Conservation (phyloP, 2,329 filamentous ascomycete genomes). For the Scytalidium sp. region DNA sequence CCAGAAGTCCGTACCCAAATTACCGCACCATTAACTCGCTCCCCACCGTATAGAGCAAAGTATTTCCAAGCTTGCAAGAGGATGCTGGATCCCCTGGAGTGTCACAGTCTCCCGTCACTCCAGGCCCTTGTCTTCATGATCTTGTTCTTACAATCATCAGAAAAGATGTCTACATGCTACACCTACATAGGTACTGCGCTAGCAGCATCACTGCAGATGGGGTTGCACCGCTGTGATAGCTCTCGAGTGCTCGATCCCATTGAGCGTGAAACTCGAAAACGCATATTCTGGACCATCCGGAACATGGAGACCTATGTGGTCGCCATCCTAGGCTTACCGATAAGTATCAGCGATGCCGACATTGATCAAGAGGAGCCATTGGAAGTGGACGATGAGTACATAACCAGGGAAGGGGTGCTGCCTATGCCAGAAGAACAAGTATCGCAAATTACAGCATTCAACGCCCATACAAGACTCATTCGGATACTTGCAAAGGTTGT, state of each 20-base stretch:
- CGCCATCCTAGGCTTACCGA: slow-evolving; percentile 60
- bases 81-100: slow-evolving; percentile 60
- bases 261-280: slow-evolving; percentile 57
- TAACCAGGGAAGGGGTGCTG: slow-evolving; percentile 52
- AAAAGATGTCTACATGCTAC: slow-evolving; percentile 73
- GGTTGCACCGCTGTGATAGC: slow-evolving; percentile 63
- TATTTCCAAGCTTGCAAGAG: slow-evolving; percentile 66
- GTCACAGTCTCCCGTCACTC: slow-evolving; percentile 67
- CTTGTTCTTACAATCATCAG: slow-evolving; percentile 73
- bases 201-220: slow-evolving; percentile 68
- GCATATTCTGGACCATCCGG: slow-evolving; percentile 63
- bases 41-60: slow-evolving; percentile 51
- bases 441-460: slow-evolving; percentile 61
- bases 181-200: slow-evolving; percentile 73
- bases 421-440: slow-evolving; percentile 49
- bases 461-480: slow-evolving; percentile 60
- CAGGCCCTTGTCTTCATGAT: slow-evolving; percentile 76
- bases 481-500: slow-evolving; percentile 58
- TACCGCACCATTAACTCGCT: slow-evolving; percentile 42
- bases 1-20: slow-evolving; percentile 48
- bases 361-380: slow-evolving; percentile 61
- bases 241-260: slow-evolving; percentile 55
- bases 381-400: slow-evolving; percentile 63
- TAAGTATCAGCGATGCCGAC: slow-evolving; percentile 58
- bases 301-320: slow-evolving; percentile 68